phyloP scores from a whole-genome alignment of 1,139 yeast species.

The Kodamaea suecica region DNA sequence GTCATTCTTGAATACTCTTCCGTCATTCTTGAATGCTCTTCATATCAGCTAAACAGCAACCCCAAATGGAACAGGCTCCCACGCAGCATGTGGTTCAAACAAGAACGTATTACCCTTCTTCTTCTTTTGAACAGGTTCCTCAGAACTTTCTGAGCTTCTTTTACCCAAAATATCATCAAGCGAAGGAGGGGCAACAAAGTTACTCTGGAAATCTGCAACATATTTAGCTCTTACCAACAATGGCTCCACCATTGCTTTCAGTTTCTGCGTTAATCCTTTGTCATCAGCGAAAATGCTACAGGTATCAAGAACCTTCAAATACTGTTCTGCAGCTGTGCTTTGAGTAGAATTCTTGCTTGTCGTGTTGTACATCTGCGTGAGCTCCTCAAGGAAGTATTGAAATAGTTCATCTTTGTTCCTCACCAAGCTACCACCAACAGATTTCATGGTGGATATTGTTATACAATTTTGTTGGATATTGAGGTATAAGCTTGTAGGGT shows the following conservation, averaged over 20 bases:
- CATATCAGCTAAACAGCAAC: slow-evolving; percentile 9
- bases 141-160: slow-evolving; percentile 4
- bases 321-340: slow-evolving; percentile 2
- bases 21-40: too few species aligned
- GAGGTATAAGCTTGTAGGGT: background rate
- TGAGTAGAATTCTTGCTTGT: slow-evolving; percentile 2
- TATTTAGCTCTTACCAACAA: slow-evolving; percentile 9
- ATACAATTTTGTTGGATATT: background rate
- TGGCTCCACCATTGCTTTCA: slow-evolving; percentile 4
- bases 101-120: slow-evolving; percentile 14
- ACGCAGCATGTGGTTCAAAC: slow-evolving; percentile 26
- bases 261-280: background rate
- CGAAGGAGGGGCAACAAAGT: slow-evolving; percentile 22
- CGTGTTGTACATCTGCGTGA: slow-evolving; percentile 4
- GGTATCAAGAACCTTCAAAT: slow-evolving; percentile 1
- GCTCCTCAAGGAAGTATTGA: slow-evolving; percentile 6
- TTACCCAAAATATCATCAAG: slow-evolving; percentile 24
- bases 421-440: background rate
- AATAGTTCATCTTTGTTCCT: slow-evolving; percentile 6
- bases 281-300: background rate
- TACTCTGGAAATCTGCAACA: slow-evolving; percentile 10
- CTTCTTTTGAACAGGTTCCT: slow-evolving; percentile 13
- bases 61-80: slow-evolving; percentile 52
- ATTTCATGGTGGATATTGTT: background rate
- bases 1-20: too few species aligned